These are phyloP conservation scores for Choiromyces venosus DNA, from an alignment of 495 filamentous ascomycete species.

Conservation along the genomic window DNA sequence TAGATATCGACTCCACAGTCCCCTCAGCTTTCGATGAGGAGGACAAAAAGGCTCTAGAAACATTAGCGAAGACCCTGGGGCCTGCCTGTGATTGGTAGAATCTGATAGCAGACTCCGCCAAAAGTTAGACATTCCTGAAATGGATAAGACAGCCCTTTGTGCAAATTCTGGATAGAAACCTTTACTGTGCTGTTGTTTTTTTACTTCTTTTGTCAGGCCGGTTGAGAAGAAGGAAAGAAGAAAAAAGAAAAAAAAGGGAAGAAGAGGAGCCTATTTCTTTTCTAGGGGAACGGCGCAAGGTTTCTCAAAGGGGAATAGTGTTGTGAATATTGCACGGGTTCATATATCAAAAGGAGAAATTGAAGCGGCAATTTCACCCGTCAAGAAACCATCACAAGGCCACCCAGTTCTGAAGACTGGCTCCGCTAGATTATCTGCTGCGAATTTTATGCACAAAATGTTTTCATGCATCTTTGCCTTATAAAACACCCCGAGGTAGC, in stretches of 20 bases:
- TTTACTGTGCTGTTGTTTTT: not conserved
- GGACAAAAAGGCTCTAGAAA: conserved; percentile 64
- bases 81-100: conserved; percentile 67
- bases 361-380: conserved; percentile 19
- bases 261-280: conserved; percentile 12
- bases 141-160: conserved; percentile 4
- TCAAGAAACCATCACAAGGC: conserved; percentile 11
- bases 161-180: conserved; percentile 12
- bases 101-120: conserved; percentile 6
- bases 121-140: conserved; percentile 13
- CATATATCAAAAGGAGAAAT: conserved; percentile 28
- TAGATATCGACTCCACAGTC: conserved; percentile 78
- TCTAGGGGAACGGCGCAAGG: conserved; percentile 8
- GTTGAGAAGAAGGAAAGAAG: conserved; percentile 10
- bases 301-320: conserved; percentile 22
- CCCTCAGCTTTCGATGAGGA: conserved; percentile 67
- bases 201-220: not conserved
- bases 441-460: conserved; percentile 32
- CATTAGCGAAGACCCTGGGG: conserved; percentile 60
- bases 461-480: conserved; percentile 26
- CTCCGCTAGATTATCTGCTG: conserved; percentile 1
- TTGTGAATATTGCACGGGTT: conserved; percentile 20
- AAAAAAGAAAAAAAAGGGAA: conserved; percentile 3
- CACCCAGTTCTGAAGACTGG: conserved; percentile 15
- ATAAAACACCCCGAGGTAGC: conserved; percentile 29